Evolutionary conservation across 495 filamentous ascomycete species (phyloP).

Genomic region (Daldinia loculata): DNA sequence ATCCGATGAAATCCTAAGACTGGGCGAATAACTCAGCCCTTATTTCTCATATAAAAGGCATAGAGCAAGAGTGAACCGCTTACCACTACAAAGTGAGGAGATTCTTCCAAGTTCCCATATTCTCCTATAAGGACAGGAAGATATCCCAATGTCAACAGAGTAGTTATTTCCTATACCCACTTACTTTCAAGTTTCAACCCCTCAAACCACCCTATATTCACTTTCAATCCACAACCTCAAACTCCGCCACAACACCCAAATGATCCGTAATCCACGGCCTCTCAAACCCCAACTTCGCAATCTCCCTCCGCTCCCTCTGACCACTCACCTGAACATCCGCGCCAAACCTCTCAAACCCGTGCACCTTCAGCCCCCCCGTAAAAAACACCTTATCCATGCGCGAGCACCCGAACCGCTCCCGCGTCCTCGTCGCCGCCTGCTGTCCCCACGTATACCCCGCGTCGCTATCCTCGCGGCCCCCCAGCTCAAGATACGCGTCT

Average conservation of each 20-base stretch:
- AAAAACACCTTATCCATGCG: slow-evolving; percentile 64
- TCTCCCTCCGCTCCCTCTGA: slow-evolving; percentile 33
- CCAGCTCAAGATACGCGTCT: slow-evolving; percentile 63
- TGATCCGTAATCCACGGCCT: slow-evolving; percentile 62
- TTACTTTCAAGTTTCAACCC: too few relatives aligned
- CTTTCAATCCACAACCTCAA: slow-evolving; percentile 27
- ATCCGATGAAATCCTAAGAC: not conserved
- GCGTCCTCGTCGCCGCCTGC: slow-evolving; percentile 49
- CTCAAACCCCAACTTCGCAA: slow-evolving; percentile 42
- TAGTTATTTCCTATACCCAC: not conserved
- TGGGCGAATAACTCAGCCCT: not conserved
- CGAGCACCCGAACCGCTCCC: slow-evolving; percentile 52
- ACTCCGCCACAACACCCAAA: slow-evolving; percentile 53
- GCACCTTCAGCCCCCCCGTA: slow-evolving; percentile 44
- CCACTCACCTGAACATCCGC: slow-evolving; percentile 17
- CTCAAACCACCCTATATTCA: not conserved
- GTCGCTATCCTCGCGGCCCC: slow-evolving; percentile 58
- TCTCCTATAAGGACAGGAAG: not conserved
- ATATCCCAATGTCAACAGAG: not conserved
- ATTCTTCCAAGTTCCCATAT: not conserved
- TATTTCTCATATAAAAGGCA: not conserved
- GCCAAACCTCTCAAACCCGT: slow-evolving; percentile 55
- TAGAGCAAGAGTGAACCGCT: not conserved
- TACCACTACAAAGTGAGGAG: not conserved
- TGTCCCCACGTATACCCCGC: slow-evolving; percentile 66